Evolutionary conservation across 805 yeast species (phyloP).

Genomic region (Hanseniaspora hatyaiensis): DNA sequence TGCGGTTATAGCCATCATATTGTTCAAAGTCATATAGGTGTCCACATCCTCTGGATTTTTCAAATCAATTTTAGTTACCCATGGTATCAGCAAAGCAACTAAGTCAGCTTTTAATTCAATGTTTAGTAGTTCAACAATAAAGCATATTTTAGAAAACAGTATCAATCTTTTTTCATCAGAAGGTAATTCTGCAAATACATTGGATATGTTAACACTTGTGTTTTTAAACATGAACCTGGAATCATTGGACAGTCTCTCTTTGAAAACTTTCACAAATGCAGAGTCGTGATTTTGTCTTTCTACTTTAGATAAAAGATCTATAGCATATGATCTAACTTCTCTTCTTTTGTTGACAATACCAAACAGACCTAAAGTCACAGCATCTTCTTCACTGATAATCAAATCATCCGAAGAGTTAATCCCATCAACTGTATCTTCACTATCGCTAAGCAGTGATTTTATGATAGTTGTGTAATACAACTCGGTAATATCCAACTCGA

Average conservation of each 20-base stretch:
- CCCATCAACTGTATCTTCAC: conserved; percentile 25
- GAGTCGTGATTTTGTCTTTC: conserved; percentile 51
- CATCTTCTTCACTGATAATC: conserved; percentile 48
- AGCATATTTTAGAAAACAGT: conserved; percentile 63
- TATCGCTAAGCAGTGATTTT: conserved; percentile 44
- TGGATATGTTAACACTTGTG: conserved; percentile 68
- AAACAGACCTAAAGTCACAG: conserved; percentile 63
- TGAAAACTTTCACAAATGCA: conserved; percentile 44
- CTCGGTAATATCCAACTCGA: conserved; percentile 42
- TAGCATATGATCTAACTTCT: conserved; percentile 60
- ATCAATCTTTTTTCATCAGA: conserved; percentile 48
- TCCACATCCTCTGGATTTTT: conserved; percentile 37
- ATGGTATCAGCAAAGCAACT: conserved; percentile 70
- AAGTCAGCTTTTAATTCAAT: conserved; percentile 61
- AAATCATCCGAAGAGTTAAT: conserved; percentile 23
- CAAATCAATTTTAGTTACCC: conserved; percentile 78
- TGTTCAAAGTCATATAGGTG: conserved; percentile 60
- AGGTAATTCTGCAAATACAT: conserved; percentile 50
- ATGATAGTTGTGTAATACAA: conserved; percentile 63
- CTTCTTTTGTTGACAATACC: conserved; percentile 64
- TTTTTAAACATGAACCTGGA: conserved; percentile 79
- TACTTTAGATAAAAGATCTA: conserved; percentile 52
- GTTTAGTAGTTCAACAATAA: conserved; percentile 49
- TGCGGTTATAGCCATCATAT: conserved; percentile 74
- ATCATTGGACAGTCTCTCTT: conserved; percentile 59